These are phyloP conservation scores for Suhomyces ambrosiae DNA, from an alignment of 1,139 yeast genomes.

Conservation along the genomic window DNA sequence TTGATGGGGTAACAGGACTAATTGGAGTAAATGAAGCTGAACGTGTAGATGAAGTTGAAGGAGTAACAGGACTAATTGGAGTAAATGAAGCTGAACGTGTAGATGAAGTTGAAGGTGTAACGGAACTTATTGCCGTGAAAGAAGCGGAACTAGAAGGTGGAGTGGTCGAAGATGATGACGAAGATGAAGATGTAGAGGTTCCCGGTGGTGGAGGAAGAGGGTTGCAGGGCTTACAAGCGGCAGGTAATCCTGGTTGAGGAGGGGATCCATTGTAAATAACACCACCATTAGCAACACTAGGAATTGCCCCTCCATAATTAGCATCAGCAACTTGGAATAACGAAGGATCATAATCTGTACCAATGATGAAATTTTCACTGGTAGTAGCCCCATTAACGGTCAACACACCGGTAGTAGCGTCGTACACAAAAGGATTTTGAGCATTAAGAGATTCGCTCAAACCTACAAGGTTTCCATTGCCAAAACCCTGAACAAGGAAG, in stretches of 20 bases:
- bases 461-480: slow-evolving; percentile 32
- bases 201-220: slow-evolving; percentile 4
- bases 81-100: not conserved
- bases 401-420: slow-evolving; percentile 20
- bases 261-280: slow-evolving; percentile 20
- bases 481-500: slow-evolving; percentile 34
- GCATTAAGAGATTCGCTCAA: slow-evolving; percentile 21
- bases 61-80: not conserved
- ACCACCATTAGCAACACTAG: slow-evolving; percentile 17
- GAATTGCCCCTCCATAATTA: slow-evolving; percentile 16
- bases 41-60: slow-evolving; percentile 3
- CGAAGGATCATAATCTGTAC: slow-evolving; percentile 23
- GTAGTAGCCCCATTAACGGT: slow-evolving; percentile 12
- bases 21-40: too few relatives aligned
- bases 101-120: slow-evolving; percentile 1
- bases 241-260: slow-evolving; percentile 20
- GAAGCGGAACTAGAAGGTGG: slow-evolving; percentile 1
- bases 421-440: slow-evolving; percentile 12
- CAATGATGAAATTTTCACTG: slow-evolving; percentile 20
- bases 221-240: slow-evolving; percentile 17
- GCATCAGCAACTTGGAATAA: slow-evolving; percentile 18
- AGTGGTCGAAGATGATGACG: slow-evolving; percentile 2
- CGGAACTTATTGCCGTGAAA: not conserved
- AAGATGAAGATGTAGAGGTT: slow-evolving; percentile 1
- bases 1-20: too few relatives aligned